phyloP scores from a whole-genome alignment of 345 rosid genomes.

The Kernera saxatilis region DNA sequence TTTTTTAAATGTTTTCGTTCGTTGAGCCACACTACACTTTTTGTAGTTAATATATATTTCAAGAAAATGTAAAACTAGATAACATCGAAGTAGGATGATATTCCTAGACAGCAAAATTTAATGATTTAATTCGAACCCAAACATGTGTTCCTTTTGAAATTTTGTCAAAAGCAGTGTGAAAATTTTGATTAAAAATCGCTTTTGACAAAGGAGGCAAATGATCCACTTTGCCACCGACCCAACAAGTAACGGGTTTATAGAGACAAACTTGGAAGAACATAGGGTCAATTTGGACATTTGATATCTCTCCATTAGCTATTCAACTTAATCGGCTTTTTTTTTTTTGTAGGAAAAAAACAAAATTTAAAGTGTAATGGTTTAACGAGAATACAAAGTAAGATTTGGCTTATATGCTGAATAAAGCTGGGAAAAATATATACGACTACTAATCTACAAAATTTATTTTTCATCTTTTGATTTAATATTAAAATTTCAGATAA shows the following conservation, averaged over 20 bases:
- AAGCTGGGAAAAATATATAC: background rate
- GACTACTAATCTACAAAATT: background rate
- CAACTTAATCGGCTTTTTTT: background rate
- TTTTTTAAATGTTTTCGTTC: background rate
- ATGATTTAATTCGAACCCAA: background rate
- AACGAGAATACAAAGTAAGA: background rate
- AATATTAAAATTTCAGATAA: slow-evolving; percentile 2
- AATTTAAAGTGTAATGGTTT: background rate
- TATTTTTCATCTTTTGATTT: background rate
- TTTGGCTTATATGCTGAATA: slow-evolving; percentile 5
- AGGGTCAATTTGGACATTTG: background rate
- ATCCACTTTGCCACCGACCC: slow-evolving; percentile 27
- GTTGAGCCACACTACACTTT: background rate
- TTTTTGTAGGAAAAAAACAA: background rate
- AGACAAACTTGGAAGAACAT: slow-evolving; percentile 15
- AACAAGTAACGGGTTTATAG: slow-evolving; percentile 16
- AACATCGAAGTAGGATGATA: background rate
- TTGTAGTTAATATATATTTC: background rate
- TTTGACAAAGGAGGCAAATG: slow-evolving; percentile 22
- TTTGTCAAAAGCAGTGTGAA: slow-evolving; percentile 32
- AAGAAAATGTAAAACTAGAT: background rate
- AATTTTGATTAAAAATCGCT: slow-evolving; percentile 11
- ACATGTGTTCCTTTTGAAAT: background rate
- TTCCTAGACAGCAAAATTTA: background rate
- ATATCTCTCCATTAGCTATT: background rate